Evolutionary conservation across 306 rosid genomes (phyloP).

Genomic region (Lathyrus tuberosus): DNA sequence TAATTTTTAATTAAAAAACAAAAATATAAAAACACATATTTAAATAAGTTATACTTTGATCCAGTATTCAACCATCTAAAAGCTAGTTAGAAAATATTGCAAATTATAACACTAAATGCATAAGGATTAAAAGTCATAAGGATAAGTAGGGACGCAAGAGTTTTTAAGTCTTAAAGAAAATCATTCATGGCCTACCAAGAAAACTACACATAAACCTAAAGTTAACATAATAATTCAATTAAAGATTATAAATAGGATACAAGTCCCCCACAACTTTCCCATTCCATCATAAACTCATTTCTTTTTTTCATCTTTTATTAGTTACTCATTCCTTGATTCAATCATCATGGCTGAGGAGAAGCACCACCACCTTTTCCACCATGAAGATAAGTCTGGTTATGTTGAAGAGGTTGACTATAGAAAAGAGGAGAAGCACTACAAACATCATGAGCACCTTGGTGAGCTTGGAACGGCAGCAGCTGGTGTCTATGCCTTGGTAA

Average conservation of each 20-base stretch:
- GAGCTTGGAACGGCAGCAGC: constrained; percentile 61
- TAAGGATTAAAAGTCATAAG: not conserved
- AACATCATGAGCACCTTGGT: constrained; percentile 62
- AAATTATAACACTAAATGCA: not conserved
- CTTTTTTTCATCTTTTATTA: not conserved
- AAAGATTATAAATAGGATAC: constrained; percentile 40
- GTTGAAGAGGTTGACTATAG: constrained; percentile 50
- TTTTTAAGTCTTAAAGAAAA: not conserved
- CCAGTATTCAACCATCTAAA: too few relatives aligned
- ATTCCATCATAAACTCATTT: constrained; percentile 18
- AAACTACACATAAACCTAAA: not conserved
- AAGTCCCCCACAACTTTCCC: constrained; percentile 11
- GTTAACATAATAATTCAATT: constrained; percentile 2
- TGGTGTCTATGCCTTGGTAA: constrained; percentile 78
- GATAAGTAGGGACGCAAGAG: constrained; percentile 3
- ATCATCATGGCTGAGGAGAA: constrained; percentile 65
- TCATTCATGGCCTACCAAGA: constrained; percentile 38
- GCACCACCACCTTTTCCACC: constrained; percentile 54
- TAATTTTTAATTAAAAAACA: too few relatives aligned
- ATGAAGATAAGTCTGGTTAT: constrained; percentile 39
- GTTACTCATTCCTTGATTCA: not conserved
- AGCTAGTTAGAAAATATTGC: too few relatives aligned
- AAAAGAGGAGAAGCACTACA: constrained; percentile 79
- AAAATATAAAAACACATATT: too few relatives aligned
- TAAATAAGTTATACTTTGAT: too few relatives aligned